These are phyloP conservation scores for Aspergillus quadricinctus DNA, from an alignment of 2,329 filamentous ascomycete genomes.

Conservation along the genomic window DNA sequence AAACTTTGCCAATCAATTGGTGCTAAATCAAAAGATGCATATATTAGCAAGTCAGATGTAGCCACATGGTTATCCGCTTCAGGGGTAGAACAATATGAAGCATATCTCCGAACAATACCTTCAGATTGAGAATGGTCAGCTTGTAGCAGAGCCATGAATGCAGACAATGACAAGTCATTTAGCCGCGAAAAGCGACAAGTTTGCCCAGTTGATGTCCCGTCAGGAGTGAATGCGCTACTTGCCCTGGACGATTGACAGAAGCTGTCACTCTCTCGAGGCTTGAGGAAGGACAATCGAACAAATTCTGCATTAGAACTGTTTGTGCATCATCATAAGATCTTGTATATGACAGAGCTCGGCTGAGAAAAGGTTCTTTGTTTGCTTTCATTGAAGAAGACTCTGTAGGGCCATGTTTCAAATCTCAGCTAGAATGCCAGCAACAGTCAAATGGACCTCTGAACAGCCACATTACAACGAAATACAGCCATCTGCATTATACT, in stretches of 20 bases:
- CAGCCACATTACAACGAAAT: too few relatives aligned
- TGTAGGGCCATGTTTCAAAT: background rate
- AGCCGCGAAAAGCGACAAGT: background rate
- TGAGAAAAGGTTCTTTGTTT: background rate
- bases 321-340: background rate
- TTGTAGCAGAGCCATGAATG: background rate
- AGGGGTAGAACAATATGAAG: background rate
- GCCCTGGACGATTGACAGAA: background rate
- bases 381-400: background rate
- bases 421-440: background rate
- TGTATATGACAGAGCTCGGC: background rate
- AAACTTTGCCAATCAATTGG: background rate
- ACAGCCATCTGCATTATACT: background rate
- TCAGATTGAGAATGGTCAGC: background rate
- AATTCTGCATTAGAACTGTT: background rate
- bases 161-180: background rate
- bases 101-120: background rate
- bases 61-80: background rate
- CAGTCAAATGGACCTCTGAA: too few relatives aligned
- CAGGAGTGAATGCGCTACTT: background rate
- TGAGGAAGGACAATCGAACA: background rate
- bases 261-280: background rate
- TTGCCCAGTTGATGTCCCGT: background rate
- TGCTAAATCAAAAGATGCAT: background rate
- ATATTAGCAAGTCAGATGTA: background rate